Percentiles rank a stretch among this genome's conserved stretches.
These are phyloP conservation scores for Leccinum pellstonianum DNA, from an alignment of 768 basidiomycete genomes.

Conservation along the genomic window DNA sequence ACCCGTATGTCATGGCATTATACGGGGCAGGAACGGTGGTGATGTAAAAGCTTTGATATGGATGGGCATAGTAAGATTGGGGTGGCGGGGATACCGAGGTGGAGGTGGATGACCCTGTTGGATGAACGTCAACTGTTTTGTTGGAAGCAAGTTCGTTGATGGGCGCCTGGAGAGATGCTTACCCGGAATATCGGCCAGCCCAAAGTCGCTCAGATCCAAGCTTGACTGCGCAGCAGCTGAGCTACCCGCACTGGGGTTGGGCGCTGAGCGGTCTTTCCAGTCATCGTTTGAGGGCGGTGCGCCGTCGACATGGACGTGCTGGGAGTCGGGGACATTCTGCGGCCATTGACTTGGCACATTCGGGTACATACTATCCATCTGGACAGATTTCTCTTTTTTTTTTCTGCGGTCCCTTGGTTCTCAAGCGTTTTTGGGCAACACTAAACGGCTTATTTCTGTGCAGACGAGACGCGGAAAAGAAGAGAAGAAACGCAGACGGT, in stretches of 20 bases:
- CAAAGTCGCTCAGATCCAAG: constrained; percentile 45
- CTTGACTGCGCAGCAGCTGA: constrained; percentile 33
- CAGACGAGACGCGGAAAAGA: constrained; percentile 38
- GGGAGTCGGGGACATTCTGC: constrained; percentile 37
- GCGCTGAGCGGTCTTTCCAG: constrained; percentile 39
- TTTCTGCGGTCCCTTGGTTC: constrained; percentile 38
- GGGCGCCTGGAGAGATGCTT: constrained; percentile 37
- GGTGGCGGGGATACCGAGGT: constrained; percentile 40
- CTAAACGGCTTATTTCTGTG: constrained; percentile 47
- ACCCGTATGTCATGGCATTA: constrained; percentile 55
- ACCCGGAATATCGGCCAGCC: constrained; percentile 43
- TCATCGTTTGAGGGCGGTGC: constrained; percentile 33
- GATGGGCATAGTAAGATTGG: constrained; percentile 40
- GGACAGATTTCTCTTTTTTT: constrained; percentile 41
- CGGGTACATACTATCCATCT: constrained; percentile 47
- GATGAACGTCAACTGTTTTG: constrained; percentile 12
- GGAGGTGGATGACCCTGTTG: constrained; percentile 40
- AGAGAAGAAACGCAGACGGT: constrained; percentile 38
- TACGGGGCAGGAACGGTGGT: constrained; percentile 44
- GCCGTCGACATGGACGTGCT: constrained; percentile 34
- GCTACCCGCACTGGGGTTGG: constrained; percentile 24
- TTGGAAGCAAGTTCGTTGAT: constrained; percentile 6
- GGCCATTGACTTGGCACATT: constrained; percentile 42
- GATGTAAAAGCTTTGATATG: constrained; percentile 44
- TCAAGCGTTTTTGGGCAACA: constrained; percentile 44